Base-by-base conservation (phyloP, 176 grass and related monocot species). In the Phoenix dactylifera region DNA sequence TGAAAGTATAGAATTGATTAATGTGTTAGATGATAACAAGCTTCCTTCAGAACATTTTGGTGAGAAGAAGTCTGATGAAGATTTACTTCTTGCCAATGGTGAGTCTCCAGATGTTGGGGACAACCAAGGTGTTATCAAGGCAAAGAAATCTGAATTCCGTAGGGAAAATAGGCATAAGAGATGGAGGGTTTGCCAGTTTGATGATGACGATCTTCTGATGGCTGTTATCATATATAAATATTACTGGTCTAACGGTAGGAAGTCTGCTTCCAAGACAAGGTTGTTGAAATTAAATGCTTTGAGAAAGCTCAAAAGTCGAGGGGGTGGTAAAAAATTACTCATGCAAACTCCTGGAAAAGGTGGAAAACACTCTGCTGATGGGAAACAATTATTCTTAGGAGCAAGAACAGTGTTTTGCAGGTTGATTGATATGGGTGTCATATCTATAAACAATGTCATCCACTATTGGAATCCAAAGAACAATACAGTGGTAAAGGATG, bases 191-290 rank as follows among this genome's bases (percentile, higher is more conserved):
- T 78, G 67, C 58, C 66, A 44, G 24, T 81, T 85, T 72, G 68
- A 55, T 53, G 83, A 82, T 58, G 73, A 87, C 63, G 86, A 90
- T 76, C 76, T 87, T 73, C 69, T 90, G 30, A 79, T 87, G 69
- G 74, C 86, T 58, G 72, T 83, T 71, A 67, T 79, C 58, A 79
- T 87, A 76, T 68, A 76, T 70, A 84, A 57, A 49, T 71, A 63
- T 60, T 70, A 39, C 7, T 65, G 72, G 63, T 86, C 70, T 49
- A n/a, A 5, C 10, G 14, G 18, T 66, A 76, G 63, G 71, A 78
- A 84, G 16, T 7, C 4, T 58, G 74, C 67, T 67, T 51, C 62
- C 60, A 56, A 66, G 22, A 48, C 10, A 29, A 60, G 14, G 68
- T 48, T 49, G 35, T 44, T 44, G 23, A 29, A 9, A 23, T 59